Conservation (phyloP, 2,329 filamentous ascomycete species). For the Aspergillus alliaceus region DNA sequence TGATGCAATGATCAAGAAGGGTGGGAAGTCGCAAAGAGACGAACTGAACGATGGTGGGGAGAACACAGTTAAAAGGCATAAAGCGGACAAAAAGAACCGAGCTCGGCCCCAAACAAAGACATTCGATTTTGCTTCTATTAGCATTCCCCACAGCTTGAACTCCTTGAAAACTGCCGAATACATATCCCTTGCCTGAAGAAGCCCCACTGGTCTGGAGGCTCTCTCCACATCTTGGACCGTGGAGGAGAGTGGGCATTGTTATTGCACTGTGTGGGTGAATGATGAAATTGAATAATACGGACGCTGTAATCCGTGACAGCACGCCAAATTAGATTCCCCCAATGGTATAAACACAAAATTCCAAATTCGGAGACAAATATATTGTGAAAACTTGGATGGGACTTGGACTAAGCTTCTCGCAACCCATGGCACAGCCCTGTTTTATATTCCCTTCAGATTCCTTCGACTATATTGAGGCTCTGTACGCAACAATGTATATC, state of each 20-base stretch:
- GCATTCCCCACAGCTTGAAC: not conserved
- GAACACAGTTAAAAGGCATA: not conserved
- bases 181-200: not conserved
- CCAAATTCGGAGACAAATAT: too few species aligned
- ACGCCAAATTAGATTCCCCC: not conserved
- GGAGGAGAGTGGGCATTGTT: not conserved
- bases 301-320: not conserved
- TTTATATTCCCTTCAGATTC: too few species aligned
- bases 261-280: not conserved
- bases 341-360: not conserved
- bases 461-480: not conserved
- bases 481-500: not conserved
- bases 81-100: not conserved
- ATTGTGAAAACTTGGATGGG: too few species aligned
- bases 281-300: not conserved
- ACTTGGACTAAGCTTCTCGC: too few species aligned
- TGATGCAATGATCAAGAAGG: too few species aligned
- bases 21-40: not conserved
- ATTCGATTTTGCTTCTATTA: not conserved
- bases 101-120: not conserved
- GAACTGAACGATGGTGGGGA: not conserved
- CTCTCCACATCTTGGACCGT: constrained; percentile 3
- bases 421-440: too few species aligned
- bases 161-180: constrained; percentile 1
- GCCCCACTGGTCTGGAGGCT: constrained; percentile 7